phyloP scores from a whole-genome alignment of 2,329 filamentous ascomycete species.

The Alternaria longipes region DNA sequence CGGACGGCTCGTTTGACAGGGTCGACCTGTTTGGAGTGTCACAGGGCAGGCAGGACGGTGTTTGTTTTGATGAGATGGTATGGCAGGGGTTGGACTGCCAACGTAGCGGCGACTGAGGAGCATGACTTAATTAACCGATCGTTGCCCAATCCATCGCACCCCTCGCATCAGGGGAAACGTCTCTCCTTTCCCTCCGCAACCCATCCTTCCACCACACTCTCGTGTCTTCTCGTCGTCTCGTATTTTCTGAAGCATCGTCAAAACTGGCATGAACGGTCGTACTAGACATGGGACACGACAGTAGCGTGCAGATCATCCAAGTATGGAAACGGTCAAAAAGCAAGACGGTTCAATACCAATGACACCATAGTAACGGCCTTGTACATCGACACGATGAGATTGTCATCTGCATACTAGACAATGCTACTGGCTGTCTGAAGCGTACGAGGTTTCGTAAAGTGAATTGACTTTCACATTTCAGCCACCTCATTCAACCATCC shows the following conservation, averaged over 20 bases:
- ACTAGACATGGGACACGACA: background rate
- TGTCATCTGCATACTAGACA: background rate
- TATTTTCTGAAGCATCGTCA: background rate
- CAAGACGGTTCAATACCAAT: background rate
- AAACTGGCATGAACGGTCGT: background rate
- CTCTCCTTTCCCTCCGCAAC: conserved; percentile 5
- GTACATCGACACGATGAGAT: background rate
- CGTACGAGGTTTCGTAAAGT: background rate
- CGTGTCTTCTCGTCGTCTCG: background rate
- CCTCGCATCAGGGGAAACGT: background rate
- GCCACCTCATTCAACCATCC: background rate
- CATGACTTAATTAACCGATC: conserved; percentile 19
- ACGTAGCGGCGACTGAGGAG: conserved; percentile 11
- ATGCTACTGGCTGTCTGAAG: background rate
- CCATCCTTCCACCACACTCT: background rate
- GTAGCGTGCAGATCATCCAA: background rate
- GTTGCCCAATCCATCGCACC: conserved; percentile 13
- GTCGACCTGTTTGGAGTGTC: conserved; percentile 20
- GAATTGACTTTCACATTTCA: background rate
- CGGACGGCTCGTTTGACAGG: conserved; percentile 21
- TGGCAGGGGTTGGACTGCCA: conserved; percentile 12
- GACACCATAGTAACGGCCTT: background rate
- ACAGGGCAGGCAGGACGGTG: conserved; percentile 22
- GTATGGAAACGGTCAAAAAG: conserved; percentile 1
- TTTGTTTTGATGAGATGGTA: conserved; percentile 24